Evolutionary conservation across 225 moss, liverwort and hornwort genomes (phyloP).

Genomic region (Thuidium tamariscinum): DNA sequence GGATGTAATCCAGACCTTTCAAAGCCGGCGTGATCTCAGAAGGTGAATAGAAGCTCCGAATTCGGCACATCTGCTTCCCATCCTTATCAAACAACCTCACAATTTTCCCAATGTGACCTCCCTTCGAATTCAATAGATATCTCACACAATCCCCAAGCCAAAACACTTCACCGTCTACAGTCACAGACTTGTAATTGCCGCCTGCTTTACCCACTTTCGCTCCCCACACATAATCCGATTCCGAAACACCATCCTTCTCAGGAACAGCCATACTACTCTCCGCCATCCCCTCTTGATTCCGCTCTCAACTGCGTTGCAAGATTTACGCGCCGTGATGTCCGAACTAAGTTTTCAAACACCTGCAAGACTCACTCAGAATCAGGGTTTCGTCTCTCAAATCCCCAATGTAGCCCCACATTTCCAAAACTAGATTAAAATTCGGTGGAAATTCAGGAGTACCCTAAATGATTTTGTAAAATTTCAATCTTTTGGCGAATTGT

Average conservation of each 20-base stretch:
- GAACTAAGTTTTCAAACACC: neutral
- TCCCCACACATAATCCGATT: neutral
- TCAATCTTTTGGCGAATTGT: neutral
- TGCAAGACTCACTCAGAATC: neutral
- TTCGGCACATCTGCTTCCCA: neutral
- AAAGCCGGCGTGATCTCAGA: neutral
- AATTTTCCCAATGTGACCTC: slow-evolving; percentile 9
- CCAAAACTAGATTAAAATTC: neutral
- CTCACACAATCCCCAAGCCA: slow-evolving; percentile 18
- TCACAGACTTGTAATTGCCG: neutral
- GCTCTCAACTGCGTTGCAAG: neutral
- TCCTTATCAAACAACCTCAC: neutral
- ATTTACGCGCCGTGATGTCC: neutral
- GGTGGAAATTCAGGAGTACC: neutral
- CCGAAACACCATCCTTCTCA: neutral
- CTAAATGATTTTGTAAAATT: neutral
- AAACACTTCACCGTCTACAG: neutral
- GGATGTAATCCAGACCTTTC: neutral
- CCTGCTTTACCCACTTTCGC: neutral
- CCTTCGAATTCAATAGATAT: neutral
- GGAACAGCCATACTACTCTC: neutral
- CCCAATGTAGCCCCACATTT: neutral
- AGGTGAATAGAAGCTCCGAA: slow-evolving; percentile 7
- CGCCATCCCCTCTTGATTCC: neutral
- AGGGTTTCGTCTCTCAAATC: neutral